A percentile compares a stretch with the other conserved stretches of the same genome.
phyloP scores from a whole-genome alignment of 768 basidiomycete species.

The Favolaschia claudopus region DNA sequence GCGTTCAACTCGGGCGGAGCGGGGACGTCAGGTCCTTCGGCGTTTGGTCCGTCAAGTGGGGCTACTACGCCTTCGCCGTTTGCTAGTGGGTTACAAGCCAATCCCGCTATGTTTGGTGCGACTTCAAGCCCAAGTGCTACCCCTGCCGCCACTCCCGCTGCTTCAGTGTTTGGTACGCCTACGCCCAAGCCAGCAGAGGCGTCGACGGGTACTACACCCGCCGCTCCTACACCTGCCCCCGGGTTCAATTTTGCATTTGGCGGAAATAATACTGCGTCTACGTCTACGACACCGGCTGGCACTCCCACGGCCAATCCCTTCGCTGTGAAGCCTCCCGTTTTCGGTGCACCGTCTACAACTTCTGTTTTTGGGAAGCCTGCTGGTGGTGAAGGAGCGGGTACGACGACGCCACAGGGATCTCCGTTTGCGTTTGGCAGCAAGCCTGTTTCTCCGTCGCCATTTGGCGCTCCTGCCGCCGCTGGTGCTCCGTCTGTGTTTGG shows the following conservation, averaged over 20 bases:
- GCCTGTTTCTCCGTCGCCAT: conserved; percentile 36
- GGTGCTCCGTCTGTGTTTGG: conserved; percentile 16
- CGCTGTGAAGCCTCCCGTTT: conserved; percentile 22
- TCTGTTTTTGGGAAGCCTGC: conserved; percentile 24
- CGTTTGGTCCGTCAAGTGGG: background rate
- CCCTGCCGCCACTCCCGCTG: too few relatives aligned
- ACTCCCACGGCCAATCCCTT: conserved; percentile 15
- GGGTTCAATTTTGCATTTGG: conserved; percentile 25
- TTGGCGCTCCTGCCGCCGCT: conserved; percentile 30
- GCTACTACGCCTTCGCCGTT: background rate
- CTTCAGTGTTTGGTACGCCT: background rate
- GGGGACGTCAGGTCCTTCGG: background rate
- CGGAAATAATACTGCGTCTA: conserved; percentile 25
- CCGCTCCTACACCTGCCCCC: conserved; percentile 24
- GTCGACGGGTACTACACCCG: conserved; percentile 5
- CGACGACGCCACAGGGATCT: conserved; percentile 29
- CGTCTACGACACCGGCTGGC: conserved; percentile 32
- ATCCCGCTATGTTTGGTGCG: too few relatives aligned
- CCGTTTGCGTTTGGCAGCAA: conserved; percentile 21
- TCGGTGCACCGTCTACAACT: conserved; percentile 24
- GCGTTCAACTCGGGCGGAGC: background rate
- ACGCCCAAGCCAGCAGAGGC: conserved; percentile 16
- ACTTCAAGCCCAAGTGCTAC: too few relatives aligned
- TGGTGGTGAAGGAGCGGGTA: conserved; percentile 14
- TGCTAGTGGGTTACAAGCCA: too few relatives aligned